Conservation (phyloP, 805 yeast genomes). For the Nakazawaea sp. region DNA sequence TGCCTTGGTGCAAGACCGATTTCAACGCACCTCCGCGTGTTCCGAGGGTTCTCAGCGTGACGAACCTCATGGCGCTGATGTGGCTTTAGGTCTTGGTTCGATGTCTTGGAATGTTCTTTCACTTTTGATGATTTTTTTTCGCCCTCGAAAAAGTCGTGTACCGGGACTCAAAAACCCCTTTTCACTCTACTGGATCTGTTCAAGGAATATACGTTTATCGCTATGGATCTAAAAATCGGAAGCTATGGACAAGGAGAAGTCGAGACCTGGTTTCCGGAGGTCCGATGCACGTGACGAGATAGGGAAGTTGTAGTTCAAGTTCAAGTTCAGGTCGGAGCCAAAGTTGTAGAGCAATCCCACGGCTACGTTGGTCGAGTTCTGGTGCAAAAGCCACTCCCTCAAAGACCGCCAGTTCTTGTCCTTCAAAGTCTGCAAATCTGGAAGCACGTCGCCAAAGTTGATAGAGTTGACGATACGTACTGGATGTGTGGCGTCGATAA, state of each 20-base stretch:
- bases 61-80: too few species aligned
- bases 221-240: slow-evolving; percentile 19
- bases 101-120: too few species aligned
- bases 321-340: slow-evolving; percentile 56
- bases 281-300: slow-evolving; percentile 44
- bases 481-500: slow-evolving; percentile 32
- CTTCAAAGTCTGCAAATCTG: slow-evolving; percentile 14
- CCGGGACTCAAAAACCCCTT: too few species aligned
- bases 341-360: slow-evolving; percentile 55
- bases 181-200: too few species aligned
- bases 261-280: slow-evolving; percentile 51
- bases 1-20: too few species aligned
- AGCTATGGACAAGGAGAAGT: slow-evolving; percentile 19
- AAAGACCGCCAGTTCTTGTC: neutral
- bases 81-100: too few species aligned
- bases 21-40: too few species aligned
- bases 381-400: slow-evolving; percentile 15
- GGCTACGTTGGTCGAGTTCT: slow-evolving; percentile 40
- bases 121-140: too few species aligned
- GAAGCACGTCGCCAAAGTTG: slow-evolving; percentile 56
- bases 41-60: too few species aligned
- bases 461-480: slow-evolving; percentile 58
- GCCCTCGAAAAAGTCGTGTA: too few species aligned
- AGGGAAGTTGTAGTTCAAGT: slow-evolving; percentile 59
- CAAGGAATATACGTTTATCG: too few species aligned